Evolutionary conservation across 345 rosid genomes (phyloP), one percentile per base, ranked within the genome.

Genomic region (Gossypium turneri): DNA sequence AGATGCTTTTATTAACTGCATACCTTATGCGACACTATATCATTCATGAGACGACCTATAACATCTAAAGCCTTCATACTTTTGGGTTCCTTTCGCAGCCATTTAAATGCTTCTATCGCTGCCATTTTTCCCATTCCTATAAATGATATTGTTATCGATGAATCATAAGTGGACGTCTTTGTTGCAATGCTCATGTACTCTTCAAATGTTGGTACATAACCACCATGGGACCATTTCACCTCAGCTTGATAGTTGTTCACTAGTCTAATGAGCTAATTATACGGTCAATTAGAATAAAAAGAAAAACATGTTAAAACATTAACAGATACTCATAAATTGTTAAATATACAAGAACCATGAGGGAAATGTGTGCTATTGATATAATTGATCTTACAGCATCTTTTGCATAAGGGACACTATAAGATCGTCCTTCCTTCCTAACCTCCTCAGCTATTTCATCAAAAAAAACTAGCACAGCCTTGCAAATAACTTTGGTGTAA

Each of bases 401-500:
- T 34, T 34, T 34, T 34, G 44, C 29, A 5, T 12, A 66, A 44
- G 70, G 70, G 50, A 64, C 68, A n/a, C 15, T 0, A 3, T 0
- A 38, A 20, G 50, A 17, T 41, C 12, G 41, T n/a, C 68, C 68
- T 41, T 65, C 68, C 50, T 41, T 64, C 22, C 3, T n/a, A 10
- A 48, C 68, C 50, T 64, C 50, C 15, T 64, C 50, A 3, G 12
- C 25, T 41, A 64, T 38, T 64, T 64, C 50, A n/a, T 38, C 15
- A 41, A 41, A 64, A 64, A 64, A 7, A 12, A n/a, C 68, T 1
- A 64, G 68, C 25, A 64, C 68, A n/a, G 68, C 50, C 50, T 64
- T 64, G 68, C 68, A 64, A 3, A 64, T 64, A 64, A 64, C 68
- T 38, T 64, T 64, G 16, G 48, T 66, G 29, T 66, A 66, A n/a